Percentiles rank a stretch among this genome's conserved stretches.
Evolutionary conservation across 495 filamentous ascomycete genomes (phyloP).

Genomic region (Aspergillus wentii): DNA sequence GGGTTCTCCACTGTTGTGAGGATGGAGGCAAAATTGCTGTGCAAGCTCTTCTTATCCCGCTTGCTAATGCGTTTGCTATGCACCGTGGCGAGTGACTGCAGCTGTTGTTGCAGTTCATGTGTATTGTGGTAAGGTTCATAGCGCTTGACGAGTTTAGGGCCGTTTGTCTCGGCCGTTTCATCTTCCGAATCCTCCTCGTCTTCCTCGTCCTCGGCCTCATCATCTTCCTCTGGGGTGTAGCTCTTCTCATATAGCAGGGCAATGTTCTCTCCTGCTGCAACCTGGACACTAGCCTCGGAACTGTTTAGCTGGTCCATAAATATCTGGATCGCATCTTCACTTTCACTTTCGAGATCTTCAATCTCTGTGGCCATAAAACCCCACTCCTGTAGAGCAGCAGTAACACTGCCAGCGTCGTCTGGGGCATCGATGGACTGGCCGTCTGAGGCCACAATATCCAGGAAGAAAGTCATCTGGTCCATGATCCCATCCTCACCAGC

Average conservation of each 20-base stretch:
- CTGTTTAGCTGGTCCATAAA: constrained; percentile 89
- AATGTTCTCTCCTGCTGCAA: constrained; percentile 85
- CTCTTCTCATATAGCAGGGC: constrained; percentile 85
- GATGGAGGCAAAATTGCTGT: constrained; percentile 76
- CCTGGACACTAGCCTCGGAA: constrained; percentile 68
- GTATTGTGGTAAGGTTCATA: constrained; percentile 55
- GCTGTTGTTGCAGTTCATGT: constrained; percentile 45
- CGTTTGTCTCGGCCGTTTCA: constrained; percentile 46
- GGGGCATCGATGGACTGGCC: constrained; percentile 68
- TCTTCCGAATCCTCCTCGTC: constrained; percentile 51
- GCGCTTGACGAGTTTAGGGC: constrained; percentile 58
- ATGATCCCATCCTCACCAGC: constrained; percentile 64
- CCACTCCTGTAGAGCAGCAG: constrained; percentile 83
- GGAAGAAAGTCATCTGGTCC: constrained; percentile 74
- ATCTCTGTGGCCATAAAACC: constrained; percentile 79
- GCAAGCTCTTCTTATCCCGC: constrained; percentile 71
- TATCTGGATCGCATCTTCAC: constrained; percentile 71
- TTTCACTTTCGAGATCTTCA: constrained; percentile 72
- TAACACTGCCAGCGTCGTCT: constrained; percentile 72
- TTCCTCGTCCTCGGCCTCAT: constrained; percentile 62
- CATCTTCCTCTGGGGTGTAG: constrained; percentile 56
- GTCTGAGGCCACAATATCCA: constrained; percentile 85
- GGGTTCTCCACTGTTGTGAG: constrained; percentile 79
- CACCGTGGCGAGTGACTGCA: constrained; percentile 50
- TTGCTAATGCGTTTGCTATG: constrained; percentile 72